Evolutionary conservation across 129 eudicot species (phyloP), one percentile per base, ranked within the genome.

Genomic region (Heracleum sosnowskyi): DNA sequence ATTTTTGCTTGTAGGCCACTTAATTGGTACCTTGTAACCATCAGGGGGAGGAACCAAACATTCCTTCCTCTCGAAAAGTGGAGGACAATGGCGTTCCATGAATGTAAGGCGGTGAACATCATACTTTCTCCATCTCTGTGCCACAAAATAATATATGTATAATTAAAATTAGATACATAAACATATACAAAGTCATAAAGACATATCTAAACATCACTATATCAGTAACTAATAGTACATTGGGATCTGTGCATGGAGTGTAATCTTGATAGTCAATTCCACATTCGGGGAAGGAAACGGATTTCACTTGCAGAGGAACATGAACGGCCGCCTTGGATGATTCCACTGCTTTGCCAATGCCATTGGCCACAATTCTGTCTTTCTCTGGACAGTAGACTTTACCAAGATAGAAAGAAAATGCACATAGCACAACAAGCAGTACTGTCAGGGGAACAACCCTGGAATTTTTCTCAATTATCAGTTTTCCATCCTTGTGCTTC

Each of bases 221-320:
- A 44, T 26, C 46, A 45, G 40, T 35, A 0, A 75, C 44, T 42
- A 13, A 57, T 35, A n/a, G 62, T 82, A 95, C 99, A 89, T 78
- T 85, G 24, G 99, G 99, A 87, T 95, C 99, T 36, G 99, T 95
- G 90, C 99, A 95, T 17, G 99, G 99, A 10, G 99, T 95, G 88
- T 90, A 95, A 71, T 95, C 99, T 83, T 95, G 99, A 81, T 74
- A 78, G 73, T 90, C 90, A 28, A 86, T 79, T 77, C 89, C 75
- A 74, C 99, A 96, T 81, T 90, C 92, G 8, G 92, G 79, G 81
- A 96, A 96, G 44, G 88, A 81, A 63, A 87, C 83, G 3, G 92
- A 75, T 79, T 89, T 90, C 72, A 84, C 83, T 84, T 86, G 87
- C 44, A 94, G 88, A 80, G 96, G 83, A 26, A 87, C 79, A 53